Evolutionary conservation across 2,329 filamentous ascomycete species (phyloP).

Genomic region (Exophiala dermatitidis): DNA sequence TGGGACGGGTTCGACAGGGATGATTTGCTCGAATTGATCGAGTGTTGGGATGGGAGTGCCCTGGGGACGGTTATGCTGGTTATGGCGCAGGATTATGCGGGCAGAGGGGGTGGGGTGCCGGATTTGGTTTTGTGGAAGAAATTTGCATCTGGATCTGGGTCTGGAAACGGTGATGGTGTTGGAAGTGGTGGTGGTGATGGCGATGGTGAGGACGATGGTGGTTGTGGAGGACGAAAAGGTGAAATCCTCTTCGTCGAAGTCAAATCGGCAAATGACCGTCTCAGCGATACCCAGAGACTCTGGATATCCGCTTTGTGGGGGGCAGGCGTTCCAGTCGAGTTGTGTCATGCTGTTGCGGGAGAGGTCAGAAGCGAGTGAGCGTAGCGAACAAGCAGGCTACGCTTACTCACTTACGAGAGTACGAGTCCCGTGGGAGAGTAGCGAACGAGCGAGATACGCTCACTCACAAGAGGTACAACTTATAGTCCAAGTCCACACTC

Average conservation of each 20-base stretch:
- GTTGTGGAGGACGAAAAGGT: slow-evolving; percentile 34
- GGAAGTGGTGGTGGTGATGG: neutral
- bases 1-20: slow-evolving; percentile 71
- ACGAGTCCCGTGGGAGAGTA: too few species aligned
- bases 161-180: neutral
- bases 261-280: slow-evolving; percentile 79
- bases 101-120: slow-evolving; percentile 78
- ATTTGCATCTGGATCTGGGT: slow-evolving; percentile 8
- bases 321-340: slow-evolving; percentile 76
- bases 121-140: slow-evolving; percentile 83
- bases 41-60: slow-evolving; percentile 71
- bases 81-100: slow-evolving; percentile 88
- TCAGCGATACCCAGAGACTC: slow-evolving; percentile 91
- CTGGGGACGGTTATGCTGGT: slow-evolving; percentile 84
- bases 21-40: slow-evolving; percentile 71
- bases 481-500: too few species aligned
- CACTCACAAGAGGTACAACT: too few species aligned
- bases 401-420: too few species aligned
- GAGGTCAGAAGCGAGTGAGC: slow-evolving; percentile 24
- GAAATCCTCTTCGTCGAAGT: slow-evolving; percentile 73
- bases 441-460: too few species aligned
- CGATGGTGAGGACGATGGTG: neutral
- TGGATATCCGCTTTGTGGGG: slow-evolving; percentile 92
- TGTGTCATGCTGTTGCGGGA: slow-evolving; percentile 60
- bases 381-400: too few species aligned